Evolutionary conservation across 108 stramenopile species (phyloP).

Genomic region (Nannochloropsis gaditana): DNA sequence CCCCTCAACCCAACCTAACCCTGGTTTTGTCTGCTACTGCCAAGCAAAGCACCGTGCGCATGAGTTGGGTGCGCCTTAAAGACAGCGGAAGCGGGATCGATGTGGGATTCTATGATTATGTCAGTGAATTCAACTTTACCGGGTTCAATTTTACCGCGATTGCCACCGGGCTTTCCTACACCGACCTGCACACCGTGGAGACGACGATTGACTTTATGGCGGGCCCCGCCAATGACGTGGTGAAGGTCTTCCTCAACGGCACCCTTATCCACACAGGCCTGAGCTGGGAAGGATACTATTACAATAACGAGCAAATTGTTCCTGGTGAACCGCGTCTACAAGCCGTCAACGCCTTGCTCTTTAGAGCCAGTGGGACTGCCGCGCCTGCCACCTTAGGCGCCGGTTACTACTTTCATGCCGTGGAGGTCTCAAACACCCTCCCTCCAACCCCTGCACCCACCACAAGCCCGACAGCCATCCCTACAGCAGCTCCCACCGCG

Average conservation of each 20-base stretch:
- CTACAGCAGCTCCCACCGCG: no score
- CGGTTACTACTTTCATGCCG: not conserved
- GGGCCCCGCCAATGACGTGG: not conserved
- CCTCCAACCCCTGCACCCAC: not conserved
- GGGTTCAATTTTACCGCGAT: no score
- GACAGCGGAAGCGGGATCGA: not conserved
- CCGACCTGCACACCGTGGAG: not conserved
- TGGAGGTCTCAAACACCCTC: not conserved
- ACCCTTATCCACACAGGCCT: not conserved
- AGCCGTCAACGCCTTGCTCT: not conserved
- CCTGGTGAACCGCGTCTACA: not conserved
- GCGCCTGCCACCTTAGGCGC: not conserved
- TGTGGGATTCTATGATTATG: not conserved
- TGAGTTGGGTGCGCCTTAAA: not conserved
- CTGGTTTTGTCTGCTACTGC: not conserved
- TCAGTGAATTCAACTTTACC: no score
- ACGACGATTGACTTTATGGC: not conserved
- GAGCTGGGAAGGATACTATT: not conserved
- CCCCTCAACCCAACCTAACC: not conserved
- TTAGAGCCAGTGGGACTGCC: not conserved
- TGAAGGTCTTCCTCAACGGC: not conserved
- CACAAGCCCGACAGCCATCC: not conserved
- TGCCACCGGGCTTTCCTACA: not conserved
- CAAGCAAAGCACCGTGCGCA: not conserved
- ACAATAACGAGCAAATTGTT: not conserved